Percentiles rank a stretch among this genome's conserved stretches.
These are phyloP conservation scores for Trifolium repens DNA, from an alignment of 306 rosid genomes.

Conservation along the genomic window DNA sequence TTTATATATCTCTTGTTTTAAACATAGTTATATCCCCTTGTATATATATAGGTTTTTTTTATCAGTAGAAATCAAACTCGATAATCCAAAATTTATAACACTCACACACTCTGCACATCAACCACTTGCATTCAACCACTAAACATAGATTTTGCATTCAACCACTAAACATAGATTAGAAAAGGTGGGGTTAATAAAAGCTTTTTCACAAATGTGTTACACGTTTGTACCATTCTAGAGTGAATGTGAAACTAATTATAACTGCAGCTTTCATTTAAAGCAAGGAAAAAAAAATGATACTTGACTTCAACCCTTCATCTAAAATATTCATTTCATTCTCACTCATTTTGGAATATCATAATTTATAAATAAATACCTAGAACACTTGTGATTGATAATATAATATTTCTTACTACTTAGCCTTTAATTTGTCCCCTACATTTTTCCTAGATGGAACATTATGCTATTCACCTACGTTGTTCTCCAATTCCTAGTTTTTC, in stretches of 20 bases:
- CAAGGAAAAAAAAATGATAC: conserved; percentile 13
- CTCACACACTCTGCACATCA: too few species aligned
- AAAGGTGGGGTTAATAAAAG: background rate
- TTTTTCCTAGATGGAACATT: conserved; percentile 37
- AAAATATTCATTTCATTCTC: background rate
- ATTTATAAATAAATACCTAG: background rate
- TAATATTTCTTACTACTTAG: background rate
- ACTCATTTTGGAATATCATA: background rate
- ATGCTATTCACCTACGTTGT: conserved; percentile 30
- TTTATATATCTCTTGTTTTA: conserved; percentile 1
- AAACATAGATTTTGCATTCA: too few species aligned
- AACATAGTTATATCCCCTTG: background rate
- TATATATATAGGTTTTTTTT: too few species aligned
- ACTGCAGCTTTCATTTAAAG: background rate
- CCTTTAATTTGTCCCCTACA: background rate
- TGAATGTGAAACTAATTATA: too few species aligned
- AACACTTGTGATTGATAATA: background rate
- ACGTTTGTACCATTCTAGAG: background rate
- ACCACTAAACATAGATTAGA: background rate
- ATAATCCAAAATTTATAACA: too few species aligned
- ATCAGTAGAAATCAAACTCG: too few species aligned
- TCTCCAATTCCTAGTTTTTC: background rate
- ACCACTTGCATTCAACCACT: background rate
- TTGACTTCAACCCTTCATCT: background rate
- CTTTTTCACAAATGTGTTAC: background rate